Conservation (phyloP, 495 filamentous ascomycete genomes). For the Neurospora sp. region DNA sequence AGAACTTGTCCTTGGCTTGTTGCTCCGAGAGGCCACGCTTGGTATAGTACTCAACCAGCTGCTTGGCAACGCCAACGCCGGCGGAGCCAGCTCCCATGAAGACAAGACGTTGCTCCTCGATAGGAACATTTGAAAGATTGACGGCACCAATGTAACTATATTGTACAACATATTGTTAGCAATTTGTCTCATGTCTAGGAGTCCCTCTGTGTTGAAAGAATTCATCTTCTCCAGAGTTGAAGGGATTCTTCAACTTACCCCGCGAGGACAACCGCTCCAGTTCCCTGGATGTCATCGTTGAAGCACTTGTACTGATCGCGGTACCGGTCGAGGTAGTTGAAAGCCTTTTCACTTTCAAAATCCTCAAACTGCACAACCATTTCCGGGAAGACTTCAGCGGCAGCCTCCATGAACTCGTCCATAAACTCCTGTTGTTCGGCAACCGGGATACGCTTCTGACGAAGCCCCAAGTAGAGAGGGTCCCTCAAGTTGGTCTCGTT, state of each 20-base stretch:
- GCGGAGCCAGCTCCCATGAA: conserved; percentile 95
- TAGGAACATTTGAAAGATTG: conserved; percentile 72
- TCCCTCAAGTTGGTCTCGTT: conserved; percentile 84
- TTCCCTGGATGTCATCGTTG: conserved; percentile 98
- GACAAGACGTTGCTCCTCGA: conserved; percentile 85
- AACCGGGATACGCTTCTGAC: conserved; percentile 66
- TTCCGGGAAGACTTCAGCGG: conserved; percentile 76
- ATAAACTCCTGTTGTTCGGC: conserved; percentile 86
- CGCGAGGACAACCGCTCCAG: conserved; percentile 86
- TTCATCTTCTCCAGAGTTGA: background rate
- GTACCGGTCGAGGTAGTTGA: conserved; percentile 86
- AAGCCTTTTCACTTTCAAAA: conserved; percentile 87
- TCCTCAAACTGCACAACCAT: conserved; percentile 98
- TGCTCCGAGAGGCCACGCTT: conserved; percentile 88
- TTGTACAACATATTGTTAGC: conserved; percentile 6
- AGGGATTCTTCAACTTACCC: conserved; percentile 41
- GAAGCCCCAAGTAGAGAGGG: conserved; percentile 87
- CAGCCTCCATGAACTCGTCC: conserved; percentile 93
- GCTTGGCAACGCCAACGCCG: conserved; percentile 93
- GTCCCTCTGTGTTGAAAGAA: background rate
- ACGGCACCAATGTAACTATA: conserved; percentile 79
- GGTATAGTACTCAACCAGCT: conserved; percentile 92
- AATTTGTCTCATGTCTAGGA: background rate
- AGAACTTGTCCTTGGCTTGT: conserved; percentile 84
- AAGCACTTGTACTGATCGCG: conserved; percentile 83